Evolutionary conservation across 1,284 basidiomycete genomes (phyloP), one percentile per base, ranked within the genome.

Genomic region (Trichosporon ovoides): DNA sequence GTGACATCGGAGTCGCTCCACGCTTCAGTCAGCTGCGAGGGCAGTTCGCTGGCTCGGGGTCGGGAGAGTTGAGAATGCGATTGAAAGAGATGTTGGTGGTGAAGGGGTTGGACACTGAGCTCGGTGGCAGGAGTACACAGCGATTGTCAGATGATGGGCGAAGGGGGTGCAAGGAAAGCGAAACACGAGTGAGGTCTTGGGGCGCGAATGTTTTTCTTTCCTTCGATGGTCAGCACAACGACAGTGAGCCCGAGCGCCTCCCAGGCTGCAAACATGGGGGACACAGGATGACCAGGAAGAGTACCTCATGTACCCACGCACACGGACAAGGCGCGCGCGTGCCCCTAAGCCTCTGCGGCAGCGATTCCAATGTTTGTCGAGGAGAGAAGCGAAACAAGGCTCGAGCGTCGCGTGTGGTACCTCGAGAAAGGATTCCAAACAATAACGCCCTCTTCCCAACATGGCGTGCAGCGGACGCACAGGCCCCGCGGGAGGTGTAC

Each of bases 151-250:
- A 24, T 28, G n/a, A 20, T 46, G 14, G 40, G 11, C 20, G 6
- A 19, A 7, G 40, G 28, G 28, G 28, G 28, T 31, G 28, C 28
- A 31, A 31, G 28, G 9, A 31, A 31, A 31, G 9, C 28, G 28
- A 31, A 31, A 31, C 28, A 31, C 28, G 28, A 31, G n/a, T n/a
- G n/a, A n/a, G 9, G 28, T 5, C 35, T 37, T 3, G 43, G 22
- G 43, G 43, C 43, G 43, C 43, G 43, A 48, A 48, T 48, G 43
- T 48, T 48, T 48, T 48, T 24, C 28, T 48, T 48, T 24, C 22
- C 18, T n/a, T 31, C 14, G 6, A 22, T 48, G 43, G 24, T 28
- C 22, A 48, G 43, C 43, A 18, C 22, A 3, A n/a, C 22, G 16
- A 19, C 16, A 31, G 19, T 31, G 22, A 31, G 22, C 28, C 14